These are phyloP conservation scores for Pisolithus tinctorius DNA, from an alignment of 768 basidiomycete genomes.

Conservation along the genomic window DNA sequence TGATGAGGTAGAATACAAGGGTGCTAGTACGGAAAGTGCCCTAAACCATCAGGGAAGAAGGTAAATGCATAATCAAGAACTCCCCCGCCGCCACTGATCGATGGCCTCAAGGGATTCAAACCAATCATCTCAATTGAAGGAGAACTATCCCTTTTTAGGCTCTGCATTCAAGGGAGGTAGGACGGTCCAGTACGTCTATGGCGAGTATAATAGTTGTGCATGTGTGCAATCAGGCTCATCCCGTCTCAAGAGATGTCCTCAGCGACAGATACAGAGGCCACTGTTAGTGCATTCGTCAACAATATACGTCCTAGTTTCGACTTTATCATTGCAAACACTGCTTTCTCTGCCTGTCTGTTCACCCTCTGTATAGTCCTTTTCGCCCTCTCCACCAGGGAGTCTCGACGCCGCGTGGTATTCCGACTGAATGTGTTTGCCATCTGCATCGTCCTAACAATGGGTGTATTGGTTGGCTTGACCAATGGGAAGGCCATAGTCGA, in stretches of 20 bases:
- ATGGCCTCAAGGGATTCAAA: too few relatives aligned
- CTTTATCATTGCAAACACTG: constrained; percentile 21
- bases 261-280: background rate
- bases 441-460: constrained; percentile 20
- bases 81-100: too few relatives aligned
- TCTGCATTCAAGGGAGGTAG: too few relatives aligned
- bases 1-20: too few relatives aligned
- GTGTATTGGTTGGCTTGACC: constrained; percentile 13
- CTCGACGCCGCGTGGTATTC: too few relatives aligned
- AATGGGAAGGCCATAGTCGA: constrained; percentile 3
- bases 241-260: background rate
- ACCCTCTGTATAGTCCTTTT: constrained; percentile 25
- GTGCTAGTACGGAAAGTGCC: too few relatives aligned
- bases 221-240: too few relatives aligned
- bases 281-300: constrained; percentile 9
- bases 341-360: constrained; percentile 24
- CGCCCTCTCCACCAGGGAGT: too few relatives aligned
- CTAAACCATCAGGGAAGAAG: too few relatives aligned
- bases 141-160: too few relatives aligned
- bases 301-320: constrained; percentile 10
- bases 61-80: too few relatives aligned
- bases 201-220: background rate
- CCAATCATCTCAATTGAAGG: too few relatives aligned
- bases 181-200: background rate
- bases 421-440: constrained; percentile 25